phyloP scores from a whole-genome alignment of 2,329 filamentous ascomycete genomes.

The Domatiomyces catenatus region DNA sequence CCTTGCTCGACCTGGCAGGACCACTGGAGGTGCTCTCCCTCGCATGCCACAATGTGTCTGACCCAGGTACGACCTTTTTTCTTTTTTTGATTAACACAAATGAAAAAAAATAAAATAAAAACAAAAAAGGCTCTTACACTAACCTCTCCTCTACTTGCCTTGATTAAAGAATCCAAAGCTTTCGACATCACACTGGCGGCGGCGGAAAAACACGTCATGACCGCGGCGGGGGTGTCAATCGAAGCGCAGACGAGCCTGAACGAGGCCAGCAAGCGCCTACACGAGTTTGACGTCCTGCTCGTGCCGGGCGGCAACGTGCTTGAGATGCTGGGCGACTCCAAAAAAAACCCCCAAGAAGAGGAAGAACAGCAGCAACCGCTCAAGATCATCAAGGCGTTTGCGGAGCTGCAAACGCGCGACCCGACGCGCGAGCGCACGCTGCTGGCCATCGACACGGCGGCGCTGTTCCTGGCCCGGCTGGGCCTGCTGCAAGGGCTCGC shows the following conservation, averaged over 20 bases:
- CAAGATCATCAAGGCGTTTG: conserved; percentile 57
- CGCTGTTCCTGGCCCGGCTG: conserved; percentile 59
- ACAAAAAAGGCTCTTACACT: too few relatives aligned
- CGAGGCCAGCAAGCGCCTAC: conserved; percentile 56
- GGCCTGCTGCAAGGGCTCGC: conserved; percentile 65
- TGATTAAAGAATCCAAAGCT: conserved; percentile 32
- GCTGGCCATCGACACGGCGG: conserved; percentile 64
- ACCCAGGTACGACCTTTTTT: conserved; percentile 27
- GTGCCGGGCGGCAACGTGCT: conserved; percentile 53
- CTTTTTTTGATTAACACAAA: not conserved
- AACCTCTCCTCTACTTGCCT: conserved; percentile 13
- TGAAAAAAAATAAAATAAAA: too few relatives aligned
- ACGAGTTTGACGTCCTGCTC: conserved; percentile 66
- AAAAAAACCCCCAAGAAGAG: too few relatives aligned
- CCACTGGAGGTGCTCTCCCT: conserved; percentile 42
- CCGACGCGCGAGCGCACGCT: conserved; percentile 67
- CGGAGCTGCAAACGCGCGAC: conserved; percentile 65
- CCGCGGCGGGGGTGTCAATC: conserved; percentile 51
- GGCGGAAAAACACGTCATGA: conserved; percentile 31
- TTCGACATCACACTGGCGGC: conserved; percentile 40
- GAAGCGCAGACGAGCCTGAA: conserved; percentile 63
- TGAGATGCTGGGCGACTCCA: conserved; percentile 49
- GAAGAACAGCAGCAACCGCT: conserved; percentile 48
- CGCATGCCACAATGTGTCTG: conserved; percentile 39
- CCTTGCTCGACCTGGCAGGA: conserved; percentile 42